Conservation (phyloP, 192 early-diverging fungal species). For the Coemansia sp. region DNA sequence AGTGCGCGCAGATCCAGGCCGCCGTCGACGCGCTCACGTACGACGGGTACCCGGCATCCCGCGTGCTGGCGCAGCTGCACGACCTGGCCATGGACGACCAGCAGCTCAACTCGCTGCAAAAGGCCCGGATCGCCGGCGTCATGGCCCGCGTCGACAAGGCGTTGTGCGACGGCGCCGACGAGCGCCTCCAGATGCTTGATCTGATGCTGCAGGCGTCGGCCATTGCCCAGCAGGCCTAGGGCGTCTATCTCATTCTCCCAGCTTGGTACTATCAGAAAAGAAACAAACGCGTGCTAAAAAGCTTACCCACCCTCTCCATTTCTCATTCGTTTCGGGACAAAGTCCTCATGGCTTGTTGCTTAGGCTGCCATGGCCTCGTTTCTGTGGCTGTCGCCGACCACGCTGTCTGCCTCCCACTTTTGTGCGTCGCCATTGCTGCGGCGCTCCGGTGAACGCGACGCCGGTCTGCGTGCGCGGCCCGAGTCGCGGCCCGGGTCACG, state of each 20-base stretch:
- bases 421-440: slow-evolving; percentile 1
- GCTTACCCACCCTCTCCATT: no score
- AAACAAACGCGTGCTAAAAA: no score
- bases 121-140: slow-evolving; percentile 62
- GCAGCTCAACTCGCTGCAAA: slow-evolving; percentile 62
- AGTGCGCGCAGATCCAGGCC: slow-evolving; percentile 49
- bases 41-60: slow-evolving; percentile 71
- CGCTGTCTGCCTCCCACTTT: neutral
- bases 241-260: no score
- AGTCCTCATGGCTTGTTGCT: no score
- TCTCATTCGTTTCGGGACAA: no score
- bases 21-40: slow-evolving; percentile 58
- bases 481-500: neutral
- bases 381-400: slow-evolving; percentile 11
- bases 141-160: slow-evolving; percentile 69
- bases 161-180: slow-evolving; percentile 84
- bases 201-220: slow-evolving; percentile 28
- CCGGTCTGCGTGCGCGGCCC: slow-evolving; percentile 7
- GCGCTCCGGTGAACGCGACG: slow-evolving; percentile 7
- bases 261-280: no score
- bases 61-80: slow-evolving; percentile 73
- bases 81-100: slow-evolving; percentile 60
- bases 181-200: slow-evolving; percentile 53
- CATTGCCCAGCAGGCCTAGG: slow-evolving; percentile 23
- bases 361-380: no score